Percentiles rank a stretch among this genome's conserved stretches.
Evolutionary conservation across 768 basidiomycete genomes (phyloP).

Genomic region (Russula virescens): DNA sequence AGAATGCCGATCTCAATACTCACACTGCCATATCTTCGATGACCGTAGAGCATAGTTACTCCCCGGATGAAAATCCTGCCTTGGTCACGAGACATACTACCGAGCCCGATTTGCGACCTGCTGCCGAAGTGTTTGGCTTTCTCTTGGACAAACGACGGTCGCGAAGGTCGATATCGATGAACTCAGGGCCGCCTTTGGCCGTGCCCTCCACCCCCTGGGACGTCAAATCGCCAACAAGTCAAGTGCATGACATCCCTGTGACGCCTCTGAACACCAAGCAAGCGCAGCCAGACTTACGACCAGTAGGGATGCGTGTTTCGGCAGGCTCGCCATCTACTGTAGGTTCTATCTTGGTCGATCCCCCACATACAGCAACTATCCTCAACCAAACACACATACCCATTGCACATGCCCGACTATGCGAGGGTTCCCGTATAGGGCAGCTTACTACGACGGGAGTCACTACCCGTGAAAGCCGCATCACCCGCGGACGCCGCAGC

Average conservation of each 20-base stretch:
- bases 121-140: conserved; percentile 73
- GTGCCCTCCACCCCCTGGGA: conserved; percentile 33
- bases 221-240: conserved; percentile 11
- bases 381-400: conserved; percentile 23
- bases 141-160: conserved; percentile 45
- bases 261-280: conserved; percentile 15
- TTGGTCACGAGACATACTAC: conserved; percentile 22
- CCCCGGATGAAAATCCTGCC: conserved; percentile 35
- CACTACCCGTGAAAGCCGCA: conserved; percentile 11
- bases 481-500: conserved; percentile 21
- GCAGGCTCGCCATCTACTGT: conserved; percentile 12
- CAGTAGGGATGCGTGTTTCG: conserved; percentile 1
- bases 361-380: conserved; percentile 18
- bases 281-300: neutral
- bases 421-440: neutral
- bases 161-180: conserved; percentile 32
- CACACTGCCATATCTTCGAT: conserved; percentile 60
- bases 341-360: conserved; percentile 21
- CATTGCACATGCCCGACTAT: neutral
- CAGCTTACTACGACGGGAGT: neutral
- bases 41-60: conserved; percentile 64
- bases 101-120: conserved; percentile 50
- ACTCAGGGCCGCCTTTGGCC: conserved; percentile 35
- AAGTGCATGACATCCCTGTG: neutral
- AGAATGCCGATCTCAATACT: conserved; percentile 33